Evolutionary conservation across 345 rosid genomes (phyloP), one percentile per base, ranked within the genome.

Genomic region (Heritiera littoralis): DNA sequence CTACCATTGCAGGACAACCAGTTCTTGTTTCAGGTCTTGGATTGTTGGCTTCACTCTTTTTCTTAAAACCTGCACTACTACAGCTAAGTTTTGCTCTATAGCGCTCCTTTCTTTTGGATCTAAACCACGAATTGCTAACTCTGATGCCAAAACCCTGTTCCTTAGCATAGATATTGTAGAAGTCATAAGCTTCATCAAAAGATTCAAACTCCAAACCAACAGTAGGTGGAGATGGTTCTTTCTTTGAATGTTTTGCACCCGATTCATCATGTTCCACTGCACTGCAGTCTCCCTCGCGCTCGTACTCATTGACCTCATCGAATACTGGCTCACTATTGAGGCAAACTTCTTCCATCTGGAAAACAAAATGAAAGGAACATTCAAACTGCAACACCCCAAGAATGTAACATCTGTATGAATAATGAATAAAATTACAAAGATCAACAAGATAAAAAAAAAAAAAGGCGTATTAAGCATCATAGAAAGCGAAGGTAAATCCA

Each of bases 71-170:
- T 17, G 88, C 90, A 82, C 86, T 87, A 70, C 88, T 87, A 79
- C 89, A 87, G 72, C 86, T 87, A 83, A 87, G 88, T 85, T 87
- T 87, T 48, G 87, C 89, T 83, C 89, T 80, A 51, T 85, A 87
- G 0, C 88, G 83, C 78, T 87, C 88, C 77, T 87, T 87, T 59
- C 83, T 66, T 85, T 83, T 77, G 78, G 89, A 77, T 68, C 86
- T 83, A 77, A 83, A 87, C 90, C 88, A 85, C 0, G 88, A 85
- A 71, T 87, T 87, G 74, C 90, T 82, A 65, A 87, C 90, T 82
- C 90, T 81, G 32, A 87, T 81, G n/a, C 90, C 90, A 78, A 87
- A 87, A 56, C 88, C 90, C 41, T 66, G 85, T 23, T 85, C 87
- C 85, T 85, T 87, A 67, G 85, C 90, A 80, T 83, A 87, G 18